Evolutionary conservation across 1,284 basidiomycete genomes (phyloP), one percentile per base, ranked within the genome.

Genomic region (Rhodofomes roseus): DNA sequence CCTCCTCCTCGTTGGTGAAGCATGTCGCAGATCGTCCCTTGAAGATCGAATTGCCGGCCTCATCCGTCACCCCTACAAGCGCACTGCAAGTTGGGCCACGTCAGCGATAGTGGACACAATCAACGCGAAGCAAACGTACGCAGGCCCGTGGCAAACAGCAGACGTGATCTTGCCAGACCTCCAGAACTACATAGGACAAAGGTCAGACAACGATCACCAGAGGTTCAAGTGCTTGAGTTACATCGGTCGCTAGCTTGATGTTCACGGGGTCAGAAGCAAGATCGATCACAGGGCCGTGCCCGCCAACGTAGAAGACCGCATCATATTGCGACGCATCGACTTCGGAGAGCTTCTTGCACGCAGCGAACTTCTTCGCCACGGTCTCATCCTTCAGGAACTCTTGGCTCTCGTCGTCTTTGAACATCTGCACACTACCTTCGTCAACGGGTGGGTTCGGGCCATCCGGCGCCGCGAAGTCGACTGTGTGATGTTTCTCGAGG

Each of bases 131-230:
- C 27, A 40, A 1, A 67, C 74, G 66, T 61, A 77, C 74, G 81
- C 86, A 62, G 88, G 81, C 34, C 88, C 90, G 71, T 92, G 90
- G 75, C 89, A 92, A n/a, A 92, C 89, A 6, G 88, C 88, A 34
- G 82, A 65, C 2, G 81, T 79, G 51, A 85, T 73, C 73, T 90
- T 91, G 57, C 77, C 77, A 1, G 74, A 65, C 55, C 78, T 77
- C 75, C 82, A 90, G 74, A 91, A 87, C 81, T 86, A 52, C n/a
- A n/a, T n/a, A n/a, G 39, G 27, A 8, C 20, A 11, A 27, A 36
- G 23, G 46, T 18, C 43, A 43, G 29, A 29, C 6, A 7, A 20
- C 23, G 25, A 14, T 22, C 23, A 34, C 5, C 43, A 5, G 14
- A 8, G 2, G 6, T 11, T 16, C n/a, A 36, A 27, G 34, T 18